Conservation (phyloP, 1,284 basidiomycete species). For the Inonotus hispidus region DNA sequence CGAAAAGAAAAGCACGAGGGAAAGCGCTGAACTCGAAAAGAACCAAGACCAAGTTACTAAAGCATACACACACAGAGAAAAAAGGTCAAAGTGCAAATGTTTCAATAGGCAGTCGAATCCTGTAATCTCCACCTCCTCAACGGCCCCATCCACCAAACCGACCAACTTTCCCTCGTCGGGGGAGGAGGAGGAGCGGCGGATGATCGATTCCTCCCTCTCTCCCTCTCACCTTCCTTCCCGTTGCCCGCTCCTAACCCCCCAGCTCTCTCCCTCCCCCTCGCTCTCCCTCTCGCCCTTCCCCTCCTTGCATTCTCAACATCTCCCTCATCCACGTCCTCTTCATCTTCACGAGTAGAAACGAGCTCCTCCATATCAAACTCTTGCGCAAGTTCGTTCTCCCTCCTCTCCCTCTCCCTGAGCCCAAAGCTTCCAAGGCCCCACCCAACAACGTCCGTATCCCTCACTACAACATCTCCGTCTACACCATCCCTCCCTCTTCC, state of each 20-base stretch:
- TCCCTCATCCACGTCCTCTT: background rate
- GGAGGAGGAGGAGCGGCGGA: slow-evolving; percentile 1
- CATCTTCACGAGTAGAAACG: background rate
- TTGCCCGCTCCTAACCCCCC: background rate
- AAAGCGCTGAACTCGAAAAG: no score
- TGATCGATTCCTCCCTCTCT: background rate
- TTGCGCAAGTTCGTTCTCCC: slow-evolving; percentile 2
- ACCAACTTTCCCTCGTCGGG: slow-evolving; percentile 24
- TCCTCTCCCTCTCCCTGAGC: slow-evolving; percentile 23
- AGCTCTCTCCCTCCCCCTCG: background rate
- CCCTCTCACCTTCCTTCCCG: background rate
- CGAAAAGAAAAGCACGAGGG: no score
- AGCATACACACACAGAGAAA: no score
- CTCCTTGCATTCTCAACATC: background rate
- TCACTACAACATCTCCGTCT: background rate
- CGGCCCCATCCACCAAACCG: slow-evolving; percentile 77
- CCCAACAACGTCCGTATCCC: slow-evolving; percentile 17
- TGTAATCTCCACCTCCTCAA: slow-evolving; percentile 65
- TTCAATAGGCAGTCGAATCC: slow-evolving; percentile 63
- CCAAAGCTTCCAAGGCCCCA: slow-evolving; percentile 23
- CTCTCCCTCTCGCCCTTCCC: background rate
- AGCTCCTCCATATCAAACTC: background rate
- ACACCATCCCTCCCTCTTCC: background rate
- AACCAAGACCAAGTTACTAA: no score
- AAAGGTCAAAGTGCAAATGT: no score